Base-by-base conservation (phyloP, 2,329 filamentous ascomycete species). In the Zymoseptoria crescenta region DNA sequence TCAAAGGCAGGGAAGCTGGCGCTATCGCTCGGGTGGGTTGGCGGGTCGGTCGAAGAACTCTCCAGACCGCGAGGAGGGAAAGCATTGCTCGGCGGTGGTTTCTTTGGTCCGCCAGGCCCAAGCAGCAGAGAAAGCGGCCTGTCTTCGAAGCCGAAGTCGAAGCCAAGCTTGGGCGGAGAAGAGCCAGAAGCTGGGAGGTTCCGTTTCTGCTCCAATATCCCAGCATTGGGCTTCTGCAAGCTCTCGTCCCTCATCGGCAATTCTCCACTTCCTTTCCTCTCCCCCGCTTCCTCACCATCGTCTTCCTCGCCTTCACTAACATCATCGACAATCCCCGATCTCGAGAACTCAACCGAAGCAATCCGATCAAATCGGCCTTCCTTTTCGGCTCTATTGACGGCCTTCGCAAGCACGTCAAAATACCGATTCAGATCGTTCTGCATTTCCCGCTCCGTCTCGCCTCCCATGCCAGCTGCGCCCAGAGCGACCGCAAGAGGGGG, bases 321-420 rank as follows among this genome's bases (percentile, higher is more conserved):
- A 16, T 45, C 35, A 45, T 16, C 35, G 35, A 41, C 35, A 5
- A 13, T 41, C 5, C 35, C 35, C 10, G 35, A 41, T 13, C 35
- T 41, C 35, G 35, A 41, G 9, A 41, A 41, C 35, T 41, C 35
- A 9, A 41, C 16, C 35, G 35, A 41, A n/a, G 35, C 4, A n/a
- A 45, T 7, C 13, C 35, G 35, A 16, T 45, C 35, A 66, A 96
- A 93, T 58, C 89, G 87, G 2, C 90, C 90, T 45, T 86, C 87
- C 0, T 84, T 84, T 21, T 85, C 87, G 5, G 91, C 91, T 69
- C 87, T 81, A 62, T 87, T 86, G 8, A 91, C 88, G 6, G 91
- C 93, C 52, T 88, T 87, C 1, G 90, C 91, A 4, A 97, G 79
- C 1, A 91, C 91, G 56, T 87, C 87, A 70, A 96, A 91, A 68